These are phyloP conservation scores for Rhodotorula mucilaginosa DNA, from an alignment of 1,284 basidiomycete species.

Conservation along the genomic window DNA sequence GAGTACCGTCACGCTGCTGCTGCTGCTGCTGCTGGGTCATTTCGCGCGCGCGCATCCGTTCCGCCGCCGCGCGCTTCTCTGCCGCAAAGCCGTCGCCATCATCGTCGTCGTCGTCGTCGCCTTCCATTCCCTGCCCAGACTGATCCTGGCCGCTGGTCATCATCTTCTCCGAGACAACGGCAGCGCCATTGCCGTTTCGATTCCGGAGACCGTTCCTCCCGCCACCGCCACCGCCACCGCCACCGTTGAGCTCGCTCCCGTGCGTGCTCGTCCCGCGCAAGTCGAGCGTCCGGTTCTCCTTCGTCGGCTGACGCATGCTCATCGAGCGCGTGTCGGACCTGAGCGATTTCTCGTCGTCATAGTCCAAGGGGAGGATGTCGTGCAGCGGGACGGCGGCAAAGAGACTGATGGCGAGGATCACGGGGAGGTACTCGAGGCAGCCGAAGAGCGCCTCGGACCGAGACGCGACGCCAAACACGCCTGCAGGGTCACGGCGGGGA, in stretches of 20 bases:
- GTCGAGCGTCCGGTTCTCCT: constrained; percentile 18
- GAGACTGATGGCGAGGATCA: constrained; percentile 48
- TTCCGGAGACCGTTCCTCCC: neutral
- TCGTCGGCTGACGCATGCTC: constrained; percentile 16
- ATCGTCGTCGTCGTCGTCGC: neutral
- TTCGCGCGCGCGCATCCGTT: neutral
- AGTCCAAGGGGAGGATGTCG: constrained; percentile 21
- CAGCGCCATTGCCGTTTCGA: neutral
- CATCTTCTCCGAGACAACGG: neutral
- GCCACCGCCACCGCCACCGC: neutral
- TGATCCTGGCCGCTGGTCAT: neutral
- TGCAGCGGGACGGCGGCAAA: constrained; percentile 43
- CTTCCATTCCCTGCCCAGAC: neutral
- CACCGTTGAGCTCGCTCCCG: neutral
- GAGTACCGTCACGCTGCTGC: too few relatives aligned
- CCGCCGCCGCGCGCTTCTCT: neutral
- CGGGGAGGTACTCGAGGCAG: constrained; percentile 50
- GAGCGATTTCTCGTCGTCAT: constrained; percentile 18
- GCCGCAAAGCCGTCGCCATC: neutral
- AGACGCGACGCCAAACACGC: constrained; percentile 49
- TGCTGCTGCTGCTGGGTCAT: neutral
- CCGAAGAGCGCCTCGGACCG: constrained; percentile 49
- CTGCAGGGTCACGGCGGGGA: constrained; percentile 9
- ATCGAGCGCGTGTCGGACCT: constrained; percentile 7
- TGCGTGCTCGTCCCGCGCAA: constrained; percentile 12